Percentiles rank a stretch among this genome's conserved stretches.
Evolutionary conservation across 768 basidiomycete genomes (phyloP).

Genomic region (Leccinum variicolor): DNA sequence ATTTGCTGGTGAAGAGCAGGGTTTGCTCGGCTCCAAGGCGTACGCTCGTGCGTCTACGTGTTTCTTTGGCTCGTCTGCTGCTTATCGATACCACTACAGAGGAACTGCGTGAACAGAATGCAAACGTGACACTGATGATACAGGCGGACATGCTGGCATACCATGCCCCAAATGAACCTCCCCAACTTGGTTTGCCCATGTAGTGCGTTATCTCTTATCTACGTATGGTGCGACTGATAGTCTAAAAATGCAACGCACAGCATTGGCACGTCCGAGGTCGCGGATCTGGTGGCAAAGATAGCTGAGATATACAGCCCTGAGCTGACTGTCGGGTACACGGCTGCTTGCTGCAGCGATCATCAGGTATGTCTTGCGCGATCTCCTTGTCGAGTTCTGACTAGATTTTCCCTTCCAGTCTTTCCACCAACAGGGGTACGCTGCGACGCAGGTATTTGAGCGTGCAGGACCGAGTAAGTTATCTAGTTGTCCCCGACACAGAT

Average conservation of each 20-base stretch:
- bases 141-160: conserved; percentile 95
- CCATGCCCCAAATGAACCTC: conserved; percentile 71
- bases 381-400: not conserved
- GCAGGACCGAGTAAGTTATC: conserved; percentile 59
- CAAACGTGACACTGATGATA: conserved; percentile 77
- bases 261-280: conserved; percentile 75
- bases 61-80: not conserved
- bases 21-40: conserved; percentile 70
- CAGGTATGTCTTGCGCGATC: conserved; percentile 44
- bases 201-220: conserved; percentile 40
- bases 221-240: not conserved
- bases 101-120: conserved; percentile 52
- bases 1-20: conserved; percentile 94
- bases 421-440: conserved; percentile 77
- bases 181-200: conserved; percentile 79
- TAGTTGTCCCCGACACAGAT: not conserved
- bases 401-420: conserved; percentile 51
- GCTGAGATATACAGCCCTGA: conserved; percentile 82
- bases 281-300: conserved; percentile 70
- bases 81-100: conserved; percentile 34
- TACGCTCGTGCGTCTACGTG: conserved; percentile 66
- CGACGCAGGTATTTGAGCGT: conserved; percentile 86
- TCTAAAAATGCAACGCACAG: conserved; percentile 35
- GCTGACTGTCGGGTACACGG: conserved; percentile 62
- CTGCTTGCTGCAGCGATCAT: conserved; percentile 91